Conservation (phyloP, 2,329 filamentous ascomycete species). For the Cytospora piceae region DNA sequence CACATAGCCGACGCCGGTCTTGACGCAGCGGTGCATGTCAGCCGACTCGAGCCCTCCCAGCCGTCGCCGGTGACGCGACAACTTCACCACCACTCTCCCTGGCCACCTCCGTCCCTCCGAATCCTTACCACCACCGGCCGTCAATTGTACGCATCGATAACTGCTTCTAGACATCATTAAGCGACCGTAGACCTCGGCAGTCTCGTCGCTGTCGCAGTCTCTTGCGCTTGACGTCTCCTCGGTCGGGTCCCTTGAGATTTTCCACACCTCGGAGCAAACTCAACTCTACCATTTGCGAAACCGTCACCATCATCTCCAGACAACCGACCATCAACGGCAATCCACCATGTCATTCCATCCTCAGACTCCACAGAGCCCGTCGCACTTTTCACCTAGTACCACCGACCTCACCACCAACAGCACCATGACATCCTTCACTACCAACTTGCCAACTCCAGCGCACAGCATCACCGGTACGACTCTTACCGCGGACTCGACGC, state of each 20-base stretch:
- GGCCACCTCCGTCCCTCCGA: conserved; percentile 2
- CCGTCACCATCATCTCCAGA: conserved; percentile 8
- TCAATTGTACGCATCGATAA: conserved; percentile 16
- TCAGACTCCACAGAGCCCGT: conserved; percentile 69
- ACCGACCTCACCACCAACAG: conserved; percentile 56
- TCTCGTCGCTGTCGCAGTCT: conserved; percentile 15
- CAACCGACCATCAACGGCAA: conserved; percentile 16
- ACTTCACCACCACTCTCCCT: conserved; percentile 19
- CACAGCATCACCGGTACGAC: conserved; percentile 65
- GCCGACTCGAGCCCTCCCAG: conserved; percentile 9
- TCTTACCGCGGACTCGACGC: conserved; percentile 47
- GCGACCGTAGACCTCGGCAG: conserved; percentile 20
- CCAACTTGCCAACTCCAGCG: conserved; percentile 63
- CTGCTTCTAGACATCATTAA: not conserved
- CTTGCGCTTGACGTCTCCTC: conserved; percentile 1
- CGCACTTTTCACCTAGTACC: conserved; percentile 61
- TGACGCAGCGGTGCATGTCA: conserved; percentile 22
- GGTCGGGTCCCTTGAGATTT: conserved; percentile 14
- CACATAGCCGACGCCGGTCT: conserved; percentile 5
- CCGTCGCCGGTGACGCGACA: conserved; percentile 27
- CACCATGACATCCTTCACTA: conserved; percentile 55
- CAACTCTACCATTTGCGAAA: conserved; percentile 12
- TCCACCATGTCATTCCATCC: conserved; percentile 68
- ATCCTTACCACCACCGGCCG: not conserved
- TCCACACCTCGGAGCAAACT: not conserved